These are phyloP conservation scores for Albugo laibachii DNA, from an alignment of 352 stramenopile species.

Conservation along the genomic window DNA sequence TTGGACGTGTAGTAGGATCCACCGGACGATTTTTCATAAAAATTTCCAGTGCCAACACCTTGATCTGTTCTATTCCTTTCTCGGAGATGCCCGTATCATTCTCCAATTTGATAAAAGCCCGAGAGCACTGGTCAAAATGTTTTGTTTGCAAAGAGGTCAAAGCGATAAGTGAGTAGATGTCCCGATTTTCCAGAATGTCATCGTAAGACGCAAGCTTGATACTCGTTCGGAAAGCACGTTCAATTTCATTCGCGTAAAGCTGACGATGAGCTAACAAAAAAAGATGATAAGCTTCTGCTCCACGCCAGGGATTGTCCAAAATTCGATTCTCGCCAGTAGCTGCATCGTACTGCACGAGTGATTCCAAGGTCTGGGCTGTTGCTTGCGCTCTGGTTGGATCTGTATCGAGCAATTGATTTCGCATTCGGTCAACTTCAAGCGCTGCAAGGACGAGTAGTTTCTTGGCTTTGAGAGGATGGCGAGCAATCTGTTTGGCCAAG, in stretches of 20 bases:
- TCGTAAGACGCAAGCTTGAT: constrained; percentile 82
- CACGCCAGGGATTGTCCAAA: constrained; percentile 86
- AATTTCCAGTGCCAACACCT: constrained; percentile 64
- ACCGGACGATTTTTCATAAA: constrained; percentile 58
- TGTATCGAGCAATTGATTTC: constrained; percentile 78
- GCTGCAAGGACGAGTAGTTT: constrained; percentile 88
- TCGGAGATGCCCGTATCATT: constrained; percentile 38
- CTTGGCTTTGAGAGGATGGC: constrained; percentile 80
- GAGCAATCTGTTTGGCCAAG: constrained; percentile 60
- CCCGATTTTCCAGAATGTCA: constrained; percentile 78
- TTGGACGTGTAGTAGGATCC: constrained; percentile 57
- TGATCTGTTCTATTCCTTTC: constrained; percentile 36
- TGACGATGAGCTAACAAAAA: constrained; percentile 85
- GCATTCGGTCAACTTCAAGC: constrained; percentile 84
- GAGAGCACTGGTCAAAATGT: constrained; percentile 80
- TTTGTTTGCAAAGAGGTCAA: constrained; percentile 83
- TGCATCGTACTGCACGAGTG: constrained; percentile 75
- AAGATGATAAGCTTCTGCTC: constrained; percentile 86
- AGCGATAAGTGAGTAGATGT: constrained; percentile 88
- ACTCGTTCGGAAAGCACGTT: constrained; percentile 66
- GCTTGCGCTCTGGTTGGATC: constrained; percentile 18
- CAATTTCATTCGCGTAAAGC: constrained; percentile 70
- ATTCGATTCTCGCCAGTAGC: constrained; percentile 59
- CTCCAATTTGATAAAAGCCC: constrained; percentile 86
- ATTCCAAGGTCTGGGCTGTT: constrained; percentile 83